Percentiles rank a stretch among this genome's conserved stretches.
phyloP scores from a whole-genome alignment of 1,139 yeast genomes.

The Scheffersomyces lignicola region DNA sequence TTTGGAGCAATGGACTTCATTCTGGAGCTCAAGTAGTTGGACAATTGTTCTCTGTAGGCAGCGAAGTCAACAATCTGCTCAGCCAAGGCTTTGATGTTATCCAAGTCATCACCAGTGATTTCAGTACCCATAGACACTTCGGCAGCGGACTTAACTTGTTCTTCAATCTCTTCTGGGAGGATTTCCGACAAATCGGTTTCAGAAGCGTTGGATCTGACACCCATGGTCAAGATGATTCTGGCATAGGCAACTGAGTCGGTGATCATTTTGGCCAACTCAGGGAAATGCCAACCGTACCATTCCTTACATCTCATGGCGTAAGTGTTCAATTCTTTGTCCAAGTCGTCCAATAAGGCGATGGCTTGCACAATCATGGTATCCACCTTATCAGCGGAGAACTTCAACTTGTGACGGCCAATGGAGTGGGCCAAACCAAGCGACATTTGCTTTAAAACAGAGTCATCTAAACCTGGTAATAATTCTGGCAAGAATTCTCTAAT shows the following conservation, averaged over 20 bases:
- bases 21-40: constrained; percentile 85
- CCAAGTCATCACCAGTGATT: constrained; percentile 89
- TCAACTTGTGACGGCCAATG: constrained; percentile 94
- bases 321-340: constrained; percentile 96
- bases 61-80: constrained; percentile 91
- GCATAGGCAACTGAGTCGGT: constrained; percentile 95
- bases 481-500: constrained; percentile 93
- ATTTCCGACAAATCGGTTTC: constrained; percentile 89
- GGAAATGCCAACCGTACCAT: constrained; percentile 99
- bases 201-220: constrained; percentile 86
- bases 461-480: constrained; percentile 89
- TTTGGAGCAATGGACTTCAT: constrained; percentile 99
- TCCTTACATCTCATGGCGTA: constrained; percentile 98
- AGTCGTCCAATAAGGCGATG: constrained; percentile 92
- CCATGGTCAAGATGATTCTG: constrained; percentile 90
- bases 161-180: constrained; percentile 89
- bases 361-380: constrained; percentile 99
- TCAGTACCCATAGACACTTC: constrained; percentile 99
- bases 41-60: constrained; percentile 87
- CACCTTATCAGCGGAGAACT: constrained; percentile 96
- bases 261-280: constrained; percentile 94
- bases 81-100: constrained; percentile 87
- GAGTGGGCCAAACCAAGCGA: constrained; percentile 97
- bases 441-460: constrained; percentile 85
- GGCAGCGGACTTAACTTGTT: constrained; percentile 80